Percentiles rank a stretch among this genome's conserved stretches.
phyloP scores from a whole-genome alignment of 2,329 filamentous ascomycete genomes.

The Aspergillus sp. region DNA sequence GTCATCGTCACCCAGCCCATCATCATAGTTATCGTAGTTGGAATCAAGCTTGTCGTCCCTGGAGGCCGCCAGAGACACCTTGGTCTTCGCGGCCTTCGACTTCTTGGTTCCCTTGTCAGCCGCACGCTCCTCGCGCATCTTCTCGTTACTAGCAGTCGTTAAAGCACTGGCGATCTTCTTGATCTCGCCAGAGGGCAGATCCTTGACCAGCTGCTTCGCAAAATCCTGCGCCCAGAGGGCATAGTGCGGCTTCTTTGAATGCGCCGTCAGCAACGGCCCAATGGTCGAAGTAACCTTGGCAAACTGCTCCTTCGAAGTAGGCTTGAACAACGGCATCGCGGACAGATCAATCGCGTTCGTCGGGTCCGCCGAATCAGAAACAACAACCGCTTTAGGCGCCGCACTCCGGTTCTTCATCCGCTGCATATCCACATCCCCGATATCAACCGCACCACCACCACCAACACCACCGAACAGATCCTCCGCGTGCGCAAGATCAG shows the following conservation, averaged over 20 bases:
- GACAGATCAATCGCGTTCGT: constrained; percentile 74
- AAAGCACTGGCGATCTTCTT: constrained; percentile 88
- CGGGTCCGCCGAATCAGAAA: constrained; percentile 63
- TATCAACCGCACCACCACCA: constrained; percentile 33
- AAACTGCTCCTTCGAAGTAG: constrained; percentile 80
- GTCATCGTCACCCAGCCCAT: constrained; percentile 64
- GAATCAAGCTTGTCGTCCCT: constrained; percentile 60
- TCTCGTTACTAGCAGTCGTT: constrained; percentile 92
- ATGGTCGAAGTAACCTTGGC: constrained; percentile 69
- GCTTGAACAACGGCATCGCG: constrained; percentile 77
- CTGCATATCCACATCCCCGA: constrained; percentile 66
- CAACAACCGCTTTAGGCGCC: constrained; percentile 58
- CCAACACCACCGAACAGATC: constrained; percentile 50
- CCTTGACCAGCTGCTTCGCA: constrained; percentile 75
- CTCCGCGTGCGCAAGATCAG: constrained; percentile 81
- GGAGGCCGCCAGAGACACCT: constrained; percentile 66
- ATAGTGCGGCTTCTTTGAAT: constrained; percentile 86
- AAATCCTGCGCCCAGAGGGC: constrained; percentile 86
- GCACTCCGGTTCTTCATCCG: constrained; percentile 59
- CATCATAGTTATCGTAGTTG: constrained; percentile 60
- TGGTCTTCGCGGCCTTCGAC: constrained; percentile 92
- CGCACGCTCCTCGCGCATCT: constrained; percentile 96
- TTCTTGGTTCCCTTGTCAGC: constrained; percentile 95
- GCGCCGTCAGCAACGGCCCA: constrained; percentile 66
- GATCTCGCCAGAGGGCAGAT: constrained; percentile 84